These are phyloP conservation scores for Colletotrichum costaricense DNA, from an alignment of 2,329 filamentous ascomycete genomes.

Conservation along the genomic window DNA sequence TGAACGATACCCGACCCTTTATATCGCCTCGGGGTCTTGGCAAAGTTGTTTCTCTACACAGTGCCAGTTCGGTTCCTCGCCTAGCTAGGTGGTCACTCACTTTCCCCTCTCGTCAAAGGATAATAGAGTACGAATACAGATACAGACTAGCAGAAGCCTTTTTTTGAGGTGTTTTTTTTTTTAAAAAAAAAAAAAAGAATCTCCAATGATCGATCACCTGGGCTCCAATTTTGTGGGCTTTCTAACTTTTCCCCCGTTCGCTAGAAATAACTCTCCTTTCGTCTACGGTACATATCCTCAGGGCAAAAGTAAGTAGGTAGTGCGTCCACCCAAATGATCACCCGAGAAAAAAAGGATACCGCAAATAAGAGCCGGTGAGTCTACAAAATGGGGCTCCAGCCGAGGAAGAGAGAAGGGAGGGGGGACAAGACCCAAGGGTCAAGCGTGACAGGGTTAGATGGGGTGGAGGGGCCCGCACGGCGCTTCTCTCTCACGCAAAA, in stretches of 20 bases:
- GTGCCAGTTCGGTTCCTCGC: conserved; percentile 13
- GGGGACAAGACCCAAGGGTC: background rate
- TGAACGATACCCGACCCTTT: background rate
- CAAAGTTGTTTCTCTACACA: conserved; percentile 5
- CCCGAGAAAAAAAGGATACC: background rate
- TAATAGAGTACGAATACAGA: background rate
- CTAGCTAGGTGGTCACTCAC: background rate
- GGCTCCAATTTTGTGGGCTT: background rate
- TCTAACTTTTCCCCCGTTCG: background rate
- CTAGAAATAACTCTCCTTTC: background rate
- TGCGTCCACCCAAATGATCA: background rate
- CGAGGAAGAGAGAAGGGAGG: background rate
- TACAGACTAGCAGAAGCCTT: background rate
- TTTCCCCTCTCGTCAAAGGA: background rate
- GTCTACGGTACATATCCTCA: too few species aligned
- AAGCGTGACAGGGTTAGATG: too few species aligned
- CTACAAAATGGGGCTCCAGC: conserved; percentile 18
- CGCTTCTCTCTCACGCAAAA: background rate
- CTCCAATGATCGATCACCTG: conserved; percentile 19
- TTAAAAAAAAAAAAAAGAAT: conserved; percentile 1
- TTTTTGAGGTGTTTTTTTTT: background rate
- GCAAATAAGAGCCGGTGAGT: conserved; percentile 28
- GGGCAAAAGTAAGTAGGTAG: too few species aligned
- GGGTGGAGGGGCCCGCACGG: too few species aligned
- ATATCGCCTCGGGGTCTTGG: background rate